A percentile compares a stretch with the other conserved stretches of the same genome.
Evolutionary conservation across 495 filamentous ascomycete species (phyloP).

Genomic region (Chlorociboria aeruginascens): DNA sequence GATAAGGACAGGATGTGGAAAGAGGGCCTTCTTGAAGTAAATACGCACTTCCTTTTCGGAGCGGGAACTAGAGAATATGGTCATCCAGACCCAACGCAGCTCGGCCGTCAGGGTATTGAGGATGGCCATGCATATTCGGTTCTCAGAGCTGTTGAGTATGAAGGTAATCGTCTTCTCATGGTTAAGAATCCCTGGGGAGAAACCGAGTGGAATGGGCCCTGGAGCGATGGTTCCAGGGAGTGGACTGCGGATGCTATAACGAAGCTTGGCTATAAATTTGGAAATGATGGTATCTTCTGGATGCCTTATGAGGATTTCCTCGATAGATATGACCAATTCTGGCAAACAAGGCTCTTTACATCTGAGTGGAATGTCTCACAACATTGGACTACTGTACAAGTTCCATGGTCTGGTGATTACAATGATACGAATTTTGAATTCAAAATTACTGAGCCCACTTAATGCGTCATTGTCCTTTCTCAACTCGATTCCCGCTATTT

Average conservation of each 20-base stretch:
- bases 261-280: slow-evolving; percentile 58
- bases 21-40: slow-evolving; percentile 70
- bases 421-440: slow-evolving; percentile 73
- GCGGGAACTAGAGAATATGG: slow-evolving; percentile 54
- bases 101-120: slow-evolving; percentile 57
- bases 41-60: slow-evolving; percentile 79
- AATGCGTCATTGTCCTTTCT: slow-evolving; percentile 61
- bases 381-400: slow-evolving; percentile 72
- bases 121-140: slow-evolving; percentile 81
- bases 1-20: slow-evolving; percentile 81
- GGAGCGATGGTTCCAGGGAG: slow-evolving; percentile 82
- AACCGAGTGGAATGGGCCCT: slow-evolving; percentile 72
- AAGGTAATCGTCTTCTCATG: slow-evolving; percentile 63
- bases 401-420: slow-evolving; percentile 81
- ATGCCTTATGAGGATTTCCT: slow-evolving; percentile 71
- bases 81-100: slow-evolving; percentile 29
- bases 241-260: slow-evolving; percentile 86
- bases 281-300: slow-evolving; percentile 71
- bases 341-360: slow-evolving; percentile 81
- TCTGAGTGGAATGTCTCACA: slow-evolving; percentile 67
- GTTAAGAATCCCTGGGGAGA: slow-evolving; percentile 84
- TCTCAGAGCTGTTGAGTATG: slow-evolving; percentile 66
- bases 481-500: slow-evolving; percentile 86
- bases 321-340: slow-evolving; percentile 68
- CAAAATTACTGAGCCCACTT: slow-evolving; percentile 49